Base-by-base conservation (phyloP, 2,329 filamentous ascomycete genomes). In the Aspergillus amoenus region DNA sequence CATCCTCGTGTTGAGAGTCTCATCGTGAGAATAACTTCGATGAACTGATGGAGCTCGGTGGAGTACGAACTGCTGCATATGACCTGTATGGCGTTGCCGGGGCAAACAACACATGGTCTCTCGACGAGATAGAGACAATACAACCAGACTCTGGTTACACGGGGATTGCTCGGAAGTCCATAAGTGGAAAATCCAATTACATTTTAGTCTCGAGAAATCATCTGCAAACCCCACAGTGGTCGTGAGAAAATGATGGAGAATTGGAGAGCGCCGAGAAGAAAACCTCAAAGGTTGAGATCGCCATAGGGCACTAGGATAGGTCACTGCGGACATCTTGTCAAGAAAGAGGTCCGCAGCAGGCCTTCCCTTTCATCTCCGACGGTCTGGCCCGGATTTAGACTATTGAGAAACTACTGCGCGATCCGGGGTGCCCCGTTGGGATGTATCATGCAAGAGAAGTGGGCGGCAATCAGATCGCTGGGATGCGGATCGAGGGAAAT, bases 391-490 rank as follows among this genome's bases (percentile, higher is more conserved):
- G 17, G 40, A 21, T 21, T 40, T 11, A 17, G 18, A 42, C 40
- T 11, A 30, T 17, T 18, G 17, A 18, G 27, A 34, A 47, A 47
- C n/a, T 34, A 17, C n/a, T 12, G 17, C 27, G 11, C 6, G 22
- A 6, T 34, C 9, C 7, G 32, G 27, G 15, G 17, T 34, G 46
- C 17, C 32, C 17, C 9, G 22, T 39, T 41, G 34, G 6, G 42
- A 47, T 27, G n/a, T 27, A 41, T 45, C 40, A 45, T 45, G 34
- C 15, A 54, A 32, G 34, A 32, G 11, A 40, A 54, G 40, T 41
- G 41, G 37, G 34, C 51, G 51, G 41, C 51, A 24, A 54, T 54
- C 34, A 53, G 34, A 47, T 41, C 41, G 21, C 12, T 17, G 40
- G 49, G 41, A 22, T 45, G 27, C 8, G 5, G 17, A 21, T 21